Evolutionary conservation across 495 filamentous ascomycete genomes (phyloP), one percentile per base, ranked within the genome.

Genomic region (Cercophora newfieldiana): DNA sequence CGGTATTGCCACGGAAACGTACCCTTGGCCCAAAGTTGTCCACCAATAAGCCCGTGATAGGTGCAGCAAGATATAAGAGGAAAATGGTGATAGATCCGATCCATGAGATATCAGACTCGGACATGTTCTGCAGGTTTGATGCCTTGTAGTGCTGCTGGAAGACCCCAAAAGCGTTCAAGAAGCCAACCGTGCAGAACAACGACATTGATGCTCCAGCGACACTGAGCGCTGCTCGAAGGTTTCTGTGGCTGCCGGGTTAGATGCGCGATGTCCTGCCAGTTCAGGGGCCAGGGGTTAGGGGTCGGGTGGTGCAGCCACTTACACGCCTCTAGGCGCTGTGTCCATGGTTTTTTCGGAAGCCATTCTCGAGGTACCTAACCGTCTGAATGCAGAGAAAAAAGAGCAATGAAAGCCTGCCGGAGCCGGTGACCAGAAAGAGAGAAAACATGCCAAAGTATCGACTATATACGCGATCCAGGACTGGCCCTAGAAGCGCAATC

Each of bases 61-160:
- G 64, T 16, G 78, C 80, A 12, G 67, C 56, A 16, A 68, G 65
- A 66, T 83, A 83, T 1, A 78, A 55, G 10, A 81, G 61, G 64
- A 86, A 87, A 3, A 75, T 66, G 25, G 82, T 75, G 6, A 81
- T 60, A 54, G 79, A 82, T 22, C 82, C 81, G 21, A 85, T 77
- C 81, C 80, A 83, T 24, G 82, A 81, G 18, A 85, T 82, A 0
- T 75, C 68, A 3, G 79, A 80, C 2, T 75, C 73, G 29, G 63
- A 84, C 64, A 80, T 72, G 12, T 76, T 60, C 1, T 71, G 68
- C 1, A 90, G 79, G 22, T 81, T 75, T 26, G 76, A 61, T 3
- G 65, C 65, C 16, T 74, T 65, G 69, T 88, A 89, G 74, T 88
- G 86, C 25, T 83, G 78, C 68, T 88, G 77, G 66, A 89, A 90